These are phyloP conservation scores for Volvox carteri DNA, from an alignment of 163 green algal genomes.

Conservation along the genomic window DNA sequence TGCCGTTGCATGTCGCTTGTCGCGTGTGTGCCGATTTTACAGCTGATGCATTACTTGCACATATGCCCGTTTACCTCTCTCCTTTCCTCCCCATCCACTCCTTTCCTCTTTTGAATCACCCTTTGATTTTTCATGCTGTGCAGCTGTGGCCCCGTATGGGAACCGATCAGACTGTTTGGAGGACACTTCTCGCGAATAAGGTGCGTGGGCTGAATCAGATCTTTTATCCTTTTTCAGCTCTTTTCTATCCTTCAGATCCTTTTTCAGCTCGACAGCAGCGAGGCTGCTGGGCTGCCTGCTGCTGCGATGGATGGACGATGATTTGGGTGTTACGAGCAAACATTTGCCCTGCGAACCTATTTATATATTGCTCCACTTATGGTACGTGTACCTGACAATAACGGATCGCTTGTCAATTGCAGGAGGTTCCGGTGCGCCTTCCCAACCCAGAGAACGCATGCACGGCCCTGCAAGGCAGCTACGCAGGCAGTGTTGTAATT, in stretches of 20 bases:
- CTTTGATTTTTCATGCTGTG: background rate
- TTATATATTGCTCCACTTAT: too few species aligned
- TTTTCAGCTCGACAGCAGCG: too few species aligned
- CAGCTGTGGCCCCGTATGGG: constrained; percentile 24
- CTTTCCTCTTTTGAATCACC: background rate
- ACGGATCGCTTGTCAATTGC: too few species aligned
- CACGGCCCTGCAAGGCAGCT: background rate
- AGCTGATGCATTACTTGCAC: background rate
- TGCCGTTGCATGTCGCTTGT: background rate
- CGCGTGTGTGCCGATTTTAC: background rate
- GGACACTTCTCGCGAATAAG: background rate
- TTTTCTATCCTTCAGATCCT: too few species aligned
- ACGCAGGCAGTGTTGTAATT: background rate
- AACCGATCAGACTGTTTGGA: background rate
- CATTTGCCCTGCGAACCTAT: too few species aligned
- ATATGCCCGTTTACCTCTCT: background rate
- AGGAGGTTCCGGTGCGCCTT: background rate
- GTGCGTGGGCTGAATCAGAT: too few species aligned
- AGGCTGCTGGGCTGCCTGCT: background rate
- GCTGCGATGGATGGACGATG: too few species aligned
- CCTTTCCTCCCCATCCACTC: background rate
- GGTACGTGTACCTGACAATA: too few species aligned
- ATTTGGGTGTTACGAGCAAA: too few species aligned
- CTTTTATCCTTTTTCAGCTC: too few species aligned
- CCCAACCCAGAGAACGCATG: background rate